phyloP scores from a whole-genome alignment of 2,329 filamentous ascomycete species.

The Chaetomium sp. region DNA sequence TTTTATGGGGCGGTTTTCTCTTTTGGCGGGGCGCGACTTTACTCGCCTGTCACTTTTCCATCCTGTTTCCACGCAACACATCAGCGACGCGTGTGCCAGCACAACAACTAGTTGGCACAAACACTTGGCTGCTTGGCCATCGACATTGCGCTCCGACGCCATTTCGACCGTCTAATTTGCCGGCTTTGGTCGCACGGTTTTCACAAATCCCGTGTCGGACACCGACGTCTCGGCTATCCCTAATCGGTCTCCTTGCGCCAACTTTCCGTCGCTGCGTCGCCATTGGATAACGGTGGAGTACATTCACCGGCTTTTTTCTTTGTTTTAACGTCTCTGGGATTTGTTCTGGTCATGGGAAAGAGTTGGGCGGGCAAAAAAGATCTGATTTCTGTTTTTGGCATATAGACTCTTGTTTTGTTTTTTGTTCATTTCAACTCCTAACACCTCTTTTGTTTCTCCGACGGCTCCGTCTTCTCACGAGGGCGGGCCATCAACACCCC shows the following conservation, averaged over 20 bases:
- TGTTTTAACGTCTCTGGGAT: neutral
- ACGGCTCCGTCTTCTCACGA: conserved; percentile 13
- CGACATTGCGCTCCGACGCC: neutral
- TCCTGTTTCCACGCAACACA: conserved; percentile 12
- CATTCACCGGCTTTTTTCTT: conserved; percentile 1
- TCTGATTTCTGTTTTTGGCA: conserved; percentile 20
- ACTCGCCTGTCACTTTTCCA: conserved; percentile 12
- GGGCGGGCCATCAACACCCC: conserved; percentile 10
- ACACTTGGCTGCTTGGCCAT: conserved; percentile 3
- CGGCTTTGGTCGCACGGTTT: neutral
- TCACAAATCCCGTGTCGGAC: neutral
- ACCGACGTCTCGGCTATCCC: neutral
- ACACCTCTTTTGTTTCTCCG: conserved; percentile 13
- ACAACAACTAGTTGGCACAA: conserved; percentile 3
- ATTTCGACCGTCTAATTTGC: conserved; percentile 11
- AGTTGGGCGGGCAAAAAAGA: conserved; percentile 20
- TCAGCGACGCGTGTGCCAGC: conserved; percentile 9
- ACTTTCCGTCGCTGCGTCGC: neutral
- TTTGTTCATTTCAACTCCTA: conserved; percentile 2
- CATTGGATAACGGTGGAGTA: no score
- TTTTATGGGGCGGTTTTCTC: neutral
- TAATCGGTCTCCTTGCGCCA: conserved; percentile 1
- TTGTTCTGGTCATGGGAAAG: conserved; percentile 13
- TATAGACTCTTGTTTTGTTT: conserved; percentile 24
- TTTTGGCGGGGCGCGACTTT: conserved; percentile 8